Conservation (phyloP, 2,329 filamentous ascomycete species). For the Diaporthe vaccinii region DNA sequence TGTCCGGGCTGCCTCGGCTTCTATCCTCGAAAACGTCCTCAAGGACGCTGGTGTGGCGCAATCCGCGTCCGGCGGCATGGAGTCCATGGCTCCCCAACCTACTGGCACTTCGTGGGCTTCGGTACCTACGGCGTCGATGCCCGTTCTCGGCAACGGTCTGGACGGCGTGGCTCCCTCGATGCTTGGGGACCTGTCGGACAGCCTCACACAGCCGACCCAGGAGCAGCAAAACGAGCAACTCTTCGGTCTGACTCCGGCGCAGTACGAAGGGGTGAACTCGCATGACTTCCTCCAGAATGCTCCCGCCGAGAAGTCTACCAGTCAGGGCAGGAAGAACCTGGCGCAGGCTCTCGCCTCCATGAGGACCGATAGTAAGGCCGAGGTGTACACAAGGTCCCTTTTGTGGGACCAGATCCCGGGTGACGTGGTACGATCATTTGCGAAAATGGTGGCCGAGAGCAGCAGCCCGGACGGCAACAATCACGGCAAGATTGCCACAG, state of each 20-base stretch:
- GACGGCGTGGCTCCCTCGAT: constrained; percentile 68
- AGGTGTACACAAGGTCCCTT: constrained; percentile 92
- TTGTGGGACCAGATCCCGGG: constrained; percentile 94
- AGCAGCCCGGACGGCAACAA: constrained; percentile 60
- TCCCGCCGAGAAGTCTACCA: constrained; percentile 65
- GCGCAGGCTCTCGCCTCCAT: constrained; percentile 85
- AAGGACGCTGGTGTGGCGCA: constrained; percentile 79
- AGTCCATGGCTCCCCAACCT: constrained; percentile 64
- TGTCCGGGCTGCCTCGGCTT: constrained; percentile 82
- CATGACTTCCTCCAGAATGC: constrained; percentile 77
- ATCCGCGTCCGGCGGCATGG: constrained; percentile 56
- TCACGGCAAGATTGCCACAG: constrained; percentile 46
- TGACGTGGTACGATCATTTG: constrained; percentile 93
- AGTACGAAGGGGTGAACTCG: constrained; percentile 88
- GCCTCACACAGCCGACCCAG: constrained; percentile 80
- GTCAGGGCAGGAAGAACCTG: constrained; percentile 79
- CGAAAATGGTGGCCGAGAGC: constrained; percentile 87
- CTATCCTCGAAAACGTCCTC: constrained; percentile 84
- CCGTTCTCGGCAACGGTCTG: constrained; percentile 59
- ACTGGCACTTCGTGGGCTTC: constrained; percentile 64
- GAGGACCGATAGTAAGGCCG: constrained; percentile 81
- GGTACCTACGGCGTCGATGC: constrained; percentile 54
- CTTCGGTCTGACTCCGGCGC: constrained; percentile 86
- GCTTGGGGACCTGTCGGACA: constrained; percentile 76
- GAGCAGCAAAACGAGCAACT: constrained; percentile 90